phyloP scores from a whole-genome alignment of 305 asterid species.

The Andrographis paniculata region DNA sequence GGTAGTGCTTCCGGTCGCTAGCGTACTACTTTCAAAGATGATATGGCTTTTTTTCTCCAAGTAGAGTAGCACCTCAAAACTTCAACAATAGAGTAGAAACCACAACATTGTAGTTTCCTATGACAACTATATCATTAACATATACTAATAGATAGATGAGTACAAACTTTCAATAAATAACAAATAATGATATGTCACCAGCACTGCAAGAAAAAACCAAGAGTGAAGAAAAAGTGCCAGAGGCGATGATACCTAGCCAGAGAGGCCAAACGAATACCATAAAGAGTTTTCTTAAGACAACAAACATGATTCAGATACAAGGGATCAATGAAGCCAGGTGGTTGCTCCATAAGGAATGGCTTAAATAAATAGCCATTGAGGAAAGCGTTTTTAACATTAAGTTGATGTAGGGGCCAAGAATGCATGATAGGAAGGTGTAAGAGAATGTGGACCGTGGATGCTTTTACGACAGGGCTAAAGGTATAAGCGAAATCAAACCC shows the following conservation, averaged over 20 bases:
- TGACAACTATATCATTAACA: slow-evolving; percentile 1
- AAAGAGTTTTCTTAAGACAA: background rate
- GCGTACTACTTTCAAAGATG: too few relatives aligned
- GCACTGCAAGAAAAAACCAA: background rate
- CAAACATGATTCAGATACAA: background rate
- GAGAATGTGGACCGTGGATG: background rate
- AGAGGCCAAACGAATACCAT: background rate
- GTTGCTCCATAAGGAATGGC: background rate
- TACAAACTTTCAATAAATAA: background rate
- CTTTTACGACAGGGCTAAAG: background rate
- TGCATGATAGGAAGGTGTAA: background rate
- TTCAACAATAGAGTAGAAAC: too few relatives aligned
- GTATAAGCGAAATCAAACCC: slow-evolving; percentile 1
- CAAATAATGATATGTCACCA: background rate
- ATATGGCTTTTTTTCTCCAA: too few relatives aligned
- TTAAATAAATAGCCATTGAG: background rate
- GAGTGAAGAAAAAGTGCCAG: background rate
- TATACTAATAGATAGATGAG: background rate
- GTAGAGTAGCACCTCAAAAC: too few relatives aligned
- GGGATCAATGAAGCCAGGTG: slow-evolving; percentile 1
- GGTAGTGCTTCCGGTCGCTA: too few relatives aligned
- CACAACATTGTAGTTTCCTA: background rate
- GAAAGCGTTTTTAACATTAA: background rate
- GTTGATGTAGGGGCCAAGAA: slow-evolving; percentile 1
- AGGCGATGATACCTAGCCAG: background rate